Evolutionary conservation across 2,329 filamentous ascomycete species (phyloP), one percentile per base, ranked within the genome.

Genomic region (Stylonectria norvegica): DNA sequence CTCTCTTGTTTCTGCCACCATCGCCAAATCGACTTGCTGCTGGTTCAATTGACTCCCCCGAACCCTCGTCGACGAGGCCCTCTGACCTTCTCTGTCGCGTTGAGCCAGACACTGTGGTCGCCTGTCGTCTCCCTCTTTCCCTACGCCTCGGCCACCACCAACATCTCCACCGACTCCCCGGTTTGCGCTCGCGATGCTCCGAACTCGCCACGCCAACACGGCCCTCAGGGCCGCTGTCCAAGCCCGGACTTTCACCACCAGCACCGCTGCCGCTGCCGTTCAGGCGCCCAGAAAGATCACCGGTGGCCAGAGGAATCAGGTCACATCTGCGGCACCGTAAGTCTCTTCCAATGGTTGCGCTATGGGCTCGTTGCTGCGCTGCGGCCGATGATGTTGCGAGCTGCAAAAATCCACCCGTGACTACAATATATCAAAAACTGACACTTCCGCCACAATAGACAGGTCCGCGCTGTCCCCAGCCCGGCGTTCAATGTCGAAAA

Each of bases 391-490:
- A 28, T 32, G 30, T 33, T 53, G 41, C 44, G 20, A 23, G 42
- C 20, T 38, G 25, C 40, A 28, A 34, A 29, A 41, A 30, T 33
- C 10, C 20, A 16, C 29, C 35, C 15, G 17, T 29, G 20, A 28
- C 31, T 15, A n/a, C 20, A 32, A 43, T 36, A 42, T 43, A 42
- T 34, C 25, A 31, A 36, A 32, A 27, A 36, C 50, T 54, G 37
- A 54, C 40, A 27, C 27, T 31, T 6, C 17, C 25, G 35, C 18
- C n/a, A 23, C 41, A 52, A 58, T 36, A 55, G 61, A 40, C 53
- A 76, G 54, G 61, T 69, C 28, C 75, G 84, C 64, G 71, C 78
- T 45, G 68, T 69, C 22, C 83, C 85, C 6, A 81, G 79, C 58
- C 76, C 83, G 38, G 73, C 78, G 11, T 81, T 81, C 66, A 80